A percentile compares a stretch with the other conserved stretches of the same genome.
Conservation (phyloP, 2,329 filamentous ascomycete genomes). For the Aspergillus sojae region DNA sequence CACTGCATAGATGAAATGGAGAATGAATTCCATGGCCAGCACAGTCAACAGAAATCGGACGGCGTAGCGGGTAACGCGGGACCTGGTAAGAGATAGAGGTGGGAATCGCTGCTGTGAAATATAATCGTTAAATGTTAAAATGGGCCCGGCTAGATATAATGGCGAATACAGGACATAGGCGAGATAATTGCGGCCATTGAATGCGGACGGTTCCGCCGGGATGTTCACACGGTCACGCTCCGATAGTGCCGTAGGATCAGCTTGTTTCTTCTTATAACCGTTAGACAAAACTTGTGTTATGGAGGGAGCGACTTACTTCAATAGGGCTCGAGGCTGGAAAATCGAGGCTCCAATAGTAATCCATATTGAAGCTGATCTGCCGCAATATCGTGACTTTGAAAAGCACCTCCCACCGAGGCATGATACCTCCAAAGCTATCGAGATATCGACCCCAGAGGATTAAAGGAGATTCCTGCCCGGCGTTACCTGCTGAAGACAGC, state of each 20-base stretch:
- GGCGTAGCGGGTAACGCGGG: conserved; percentile 77
- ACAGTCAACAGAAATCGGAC: conserved; percentile 79
- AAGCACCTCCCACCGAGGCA: conserved; percentile 90
- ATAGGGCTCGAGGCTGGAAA: conserved; percentile 66
- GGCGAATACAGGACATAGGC: conserved; percentile 91
- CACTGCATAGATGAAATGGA: conserved; percentile 91
- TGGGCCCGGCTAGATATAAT: conserved; percentile 88
- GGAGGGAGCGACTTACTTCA: conserved; percentile 66
- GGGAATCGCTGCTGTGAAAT: conserved; percentile 80
- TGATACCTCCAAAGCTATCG: conserved; percentile 79
- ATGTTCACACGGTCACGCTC: conserved; percentile 83
- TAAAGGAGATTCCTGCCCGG: conserved; percentile 47
- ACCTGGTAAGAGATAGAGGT: conserved; percentile 67
- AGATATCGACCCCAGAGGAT: conserved; percentile 70
- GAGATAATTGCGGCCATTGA: conserved; percentile 79
- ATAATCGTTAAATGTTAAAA: conserved; percentile 98
- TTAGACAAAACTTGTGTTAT: conserved; percentile 26
- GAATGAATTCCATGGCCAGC: conserved; percentile 84
- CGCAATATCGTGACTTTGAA: conserved; percentile 95
- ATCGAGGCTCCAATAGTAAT: conserved; percentile 90
- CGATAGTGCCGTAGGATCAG: conserved; percentile 82
- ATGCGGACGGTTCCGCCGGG: conserved; percentile 72
- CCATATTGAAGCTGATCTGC: conserved; percentile 93
- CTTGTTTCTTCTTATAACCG: conserved; percentile 89
- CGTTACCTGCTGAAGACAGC: conserved; percentile 42